A percentile compares a stretch with the other conserved stretches of the same genome.
Conservation (phyloP, 306 rosid species). For the Castanopsis chinensis region DNA sequence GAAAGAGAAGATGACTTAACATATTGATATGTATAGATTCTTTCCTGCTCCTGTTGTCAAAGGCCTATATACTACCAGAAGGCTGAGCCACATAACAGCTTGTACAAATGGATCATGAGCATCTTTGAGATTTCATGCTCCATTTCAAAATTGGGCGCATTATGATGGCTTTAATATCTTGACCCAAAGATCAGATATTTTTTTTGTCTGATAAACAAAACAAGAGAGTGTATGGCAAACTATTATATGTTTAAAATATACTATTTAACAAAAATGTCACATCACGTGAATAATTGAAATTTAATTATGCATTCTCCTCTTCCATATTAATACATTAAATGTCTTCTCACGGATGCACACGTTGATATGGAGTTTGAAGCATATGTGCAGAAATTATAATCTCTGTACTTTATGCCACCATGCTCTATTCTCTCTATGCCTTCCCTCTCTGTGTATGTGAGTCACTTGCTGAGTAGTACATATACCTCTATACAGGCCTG, state of each 20-base stretch:
- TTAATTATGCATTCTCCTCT: not conserved
- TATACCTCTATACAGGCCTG: conserved; percentile 31
- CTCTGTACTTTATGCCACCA: not conserved
- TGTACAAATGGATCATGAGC: not conserved
- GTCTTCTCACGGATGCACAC: not conserved
- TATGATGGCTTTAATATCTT: not conserved
- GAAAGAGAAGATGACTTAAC: not conserved
- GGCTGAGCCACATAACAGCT: not conserved
- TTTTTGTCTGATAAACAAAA: not conserved
- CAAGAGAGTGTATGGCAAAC: not conserved
- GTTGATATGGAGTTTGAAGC: not conserved
- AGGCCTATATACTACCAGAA: not conserved
- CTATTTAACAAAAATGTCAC: not conserved
- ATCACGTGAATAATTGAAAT: not conserved
- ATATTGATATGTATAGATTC: not conserved
- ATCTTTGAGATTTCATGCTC: not conserved
- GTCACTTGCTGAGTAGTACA: not conserved
- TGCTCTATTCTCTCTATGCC: not conserved
- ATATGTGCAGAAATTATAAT: not conserved
- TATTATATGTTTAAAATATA: not conserved
- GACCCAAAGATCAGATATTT: not conserved
- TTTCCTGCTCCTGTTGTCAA: not conserved
- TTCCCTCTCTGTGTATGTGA: not conserved
- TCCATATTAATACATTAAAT: not conserved
- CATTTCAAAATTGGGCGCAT: not conserved